A percentile compares a stretch with the other conserved stretches of the same genome.
Conservation (phyloP, 2,329 filamentous ascomycete species). For the Fusarium palustre region DNA sequence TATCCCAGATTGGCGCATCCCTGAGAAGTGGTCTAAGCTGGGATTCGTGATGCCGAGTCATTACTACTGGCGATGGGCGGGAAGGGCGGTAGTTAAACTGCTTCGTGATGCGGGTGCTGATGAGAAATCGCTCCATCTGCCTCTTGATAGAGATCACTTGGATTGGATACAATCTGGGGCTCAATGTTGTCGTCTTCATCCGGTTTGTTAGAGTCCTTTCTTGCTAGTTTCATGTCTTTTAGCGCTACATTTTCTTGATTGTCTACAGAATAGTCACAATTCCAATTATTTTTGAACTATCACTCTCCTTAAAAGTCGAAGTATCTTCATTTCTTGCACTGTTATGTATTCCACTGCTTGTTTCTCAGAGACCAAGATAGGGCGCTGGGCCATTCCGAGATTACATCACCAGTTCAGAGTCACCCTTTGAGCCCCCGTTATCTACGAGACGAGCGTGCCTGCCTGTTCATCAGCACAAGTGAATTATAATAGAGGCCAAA, state of each 20-base stretch:
- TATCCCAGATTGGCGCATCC: neutral
- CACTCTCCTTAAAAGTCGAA: neutral
- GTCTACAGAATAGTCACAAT: neutral
- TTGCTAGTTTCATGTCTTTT: no score
- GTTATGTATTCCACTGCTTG: no score
- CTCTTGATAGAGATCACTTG: neutral
- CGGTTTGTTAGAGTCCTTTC: neutral
- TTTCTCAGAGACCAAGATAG: accelerated
- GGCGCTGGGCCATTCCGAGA: neutral
- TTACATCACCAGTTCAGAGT: neutral
- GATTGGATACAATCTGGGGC: neutral
- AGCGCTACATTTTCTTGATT: neutral
- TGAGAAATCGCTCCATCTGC: neutral
- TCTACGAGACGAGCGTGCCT: no score
- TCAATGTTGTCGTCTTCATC: neutral
- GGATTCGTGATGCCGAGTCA: neutral
- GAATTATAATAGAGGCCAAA: accelerated
- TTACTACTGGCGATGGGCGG: neutral
- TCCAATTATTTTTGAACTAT: accelerated
- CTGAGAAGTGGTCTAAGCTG: neutral
- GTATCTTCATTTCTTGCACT: neutral
- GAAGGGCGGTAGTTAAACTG: neutral
- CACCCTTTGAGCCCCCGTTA: neutral
- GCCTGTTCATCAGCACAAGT: neutral
- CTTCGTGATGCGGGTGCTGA: neutral